Evolutionary conservation across 257 asterid genomes (phyloP), one percentile per base, ranked within the genome.

Genomic region (Capsicum pubescens): DNA sequence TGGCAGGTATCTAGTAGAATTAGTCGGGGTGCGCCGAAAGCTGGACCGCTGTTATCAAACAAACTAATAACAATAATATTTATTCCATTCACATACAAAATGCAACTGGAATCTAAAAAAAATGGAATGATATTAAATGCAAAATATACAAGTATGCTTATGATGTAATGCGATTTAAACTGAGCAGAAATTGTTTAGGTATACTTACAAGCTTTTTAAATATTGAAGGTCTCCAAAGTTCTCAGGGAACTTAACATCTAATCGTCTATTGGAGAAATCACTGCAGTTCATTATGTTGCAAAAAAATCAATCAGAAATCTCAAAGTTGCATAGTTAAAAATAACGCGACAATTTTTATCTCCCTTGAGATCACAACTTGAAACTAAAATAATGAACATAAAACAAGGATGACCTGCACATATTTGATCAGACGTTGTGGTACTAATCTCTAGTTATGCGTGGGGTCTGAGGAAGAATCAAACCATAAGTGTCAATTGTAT

Each of bases 211-310:
- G 12, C 4, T 16, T 16, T 6, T 16, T 19, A 69, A 69, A 69
- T 69, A 69, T 42, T 16, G 19, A 17, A 69, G 55, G 55, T 8
- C 12, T 39, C 78, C 78, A 39, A 69, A 39, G 15, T 69, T 9
- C 5, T 16, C 0, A 9, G 78, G 78, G 15, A 69, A 8, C 15
- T 7, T 0, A 69, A 55, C 55, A 39, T 39, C 78, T 39, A 69
- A 39, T 69, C 9, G 55, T 42, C 26, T 69, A 42, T 42, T 10
- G 55, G 78, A 16, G 78, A 69, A 69, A 69, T 69, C 32, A 5
- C 78, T 69, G 78, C 78, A 69, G 55, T 69, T 69, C 78, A 69
- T 16, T 69, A 16, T 16, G 55, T 69, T 69, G 55, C 78, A 69
- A 69, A 42, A 46, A 69, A 54, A 69, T 39, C 54, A 69, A 69